These are phyloP conservation scores for Davidsoniella eucalypti DNA, from an alignment of 2,329 filamentous ascomycete genomes.

Conservation along the genomic window DNA sequence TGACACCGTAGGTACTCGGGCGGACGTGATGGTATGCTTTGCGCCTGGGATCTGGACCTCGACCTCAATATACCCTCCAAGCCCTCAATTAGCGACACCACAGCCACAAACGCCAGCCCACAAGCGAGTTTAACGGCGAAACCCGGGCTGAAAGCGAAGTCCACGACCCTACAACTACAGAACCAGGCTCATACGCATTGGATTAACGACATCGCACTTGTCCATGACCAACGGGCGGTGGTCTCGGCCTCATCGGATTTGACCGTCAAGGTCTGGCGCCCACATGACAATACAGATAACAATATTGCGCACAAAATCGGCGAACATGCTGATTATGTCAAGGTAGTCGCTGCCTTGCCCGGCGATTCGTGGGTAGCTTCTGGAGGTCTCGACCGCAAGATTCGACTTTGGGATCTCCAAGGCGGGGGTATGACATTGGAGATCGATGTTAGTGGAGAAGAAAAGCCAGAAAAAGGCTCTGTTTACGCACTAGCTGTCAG, in stretches of 20 bases:
- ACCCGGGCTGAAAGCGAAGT: slow-evolving; percentile 29
- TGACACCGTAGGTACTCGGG: slow-evolving; percentile 63
- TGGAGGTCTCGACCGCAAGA: slow-evolving; percentile 80
- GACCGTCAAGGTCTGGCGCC: slow-evolving; percentile 84
- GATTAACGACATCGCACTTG: slow-evolving; percentile 83
- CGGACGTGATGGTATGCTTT: slow-evolving; percentile 86
- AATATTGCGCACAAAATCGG: slow-evolving; percentile 53
- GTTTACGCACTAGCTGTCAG: slow-evolving; percentile 79
- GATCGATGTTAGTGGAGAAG: slow-evolving; percentile 72
- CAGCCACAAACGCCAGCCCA: slow-evolving; percentile 17
- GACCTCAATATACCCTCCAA: slow-evolving; percentile 32
- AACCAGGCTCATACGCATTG: slow-evolving; percentile 76
- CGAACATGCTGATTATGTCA: slow-evolving; percentile 90
- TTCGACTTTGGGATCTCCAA: slow-evolving; percentile 84
- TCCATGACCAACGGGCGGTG: slow-evolving; percentile 59
- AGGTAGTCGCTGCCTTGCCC: slow-evolving; percentile 67
- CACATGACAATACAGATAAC: slow-evolving; percentile 43
- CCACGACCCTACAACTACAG: slow-evolving; percentile 40
- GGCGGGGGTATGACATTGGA: slow-evolving; percentile 73
- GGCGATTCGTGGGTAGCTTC: slow-evolving; percentile 69
- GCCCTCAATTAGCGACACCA: slow-evolving; percentile 14
- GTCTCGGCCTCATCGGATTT: slow-evolving; percentile 89
- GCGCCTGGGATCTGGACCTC: slow-evolving; percentile 81
- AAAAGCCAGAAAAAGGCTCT: slow-evolving; percentile 77
- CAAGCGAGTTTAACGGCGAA: slow-evolving; percentile 14